Percentiles rank a stretch among this genome's conserved stretches.
Evolutionary conservation across 805 yeast species (phyloP).

Genomic region (Cyberlindnera maclurae): DNA sequence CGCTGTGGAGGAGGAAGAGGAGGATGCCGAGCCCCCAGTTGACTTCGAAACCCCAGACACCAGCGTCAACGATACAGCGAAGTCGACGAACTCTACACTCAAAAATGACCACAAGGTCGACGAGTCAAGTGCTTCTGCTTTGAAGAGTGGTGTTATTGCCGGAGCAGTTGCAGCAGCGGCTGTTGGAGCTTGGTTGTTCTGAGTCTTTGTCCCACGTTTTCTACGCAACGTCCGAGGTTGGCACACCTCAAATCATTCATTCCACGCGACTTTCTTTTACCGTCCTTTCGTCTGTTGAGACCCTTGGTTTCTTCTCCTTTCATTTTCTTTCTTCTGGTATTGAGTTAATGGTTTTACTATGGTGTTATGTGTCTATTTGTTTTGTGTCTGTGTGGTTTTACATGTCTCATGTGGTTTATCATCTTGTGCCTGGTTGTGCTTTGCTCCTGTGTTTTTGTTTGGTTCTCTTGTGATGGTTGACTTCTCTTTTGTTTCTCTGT

Average conservation of each 20-base stretch:
- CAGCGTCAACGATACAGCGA: conserved; percentile 3
- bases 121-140: conserved; percentile 6
- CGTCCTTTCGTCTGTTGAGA: background rate
- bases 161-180: conserved; percentile 3
- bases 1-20: conserved; percentile 1
- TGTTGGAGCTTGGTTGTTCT: conserved; percentile 11
- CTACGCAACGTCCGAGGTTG: too few species aligned
- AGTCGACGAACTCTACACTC: conserved; percentile 5
- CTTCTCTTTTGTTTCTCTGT: background rate
- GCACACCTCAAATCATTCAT: too few species aligned
- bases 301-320: background rate
- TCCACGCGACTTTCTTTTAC: too few species aligned
- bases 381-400: too few species aligned
- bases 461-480: background rate
- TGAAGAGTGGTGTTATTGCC: conserved; percentile 2
- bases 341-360: background rate
- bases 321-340: background rate
- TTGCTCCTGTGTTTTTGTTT: background rate
- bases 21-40: conserved; percentile 1
- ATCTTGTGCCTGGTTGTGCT: too few species aligned
- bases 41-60: conserved; percentile 2
- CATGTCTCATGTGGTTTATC: too few species aligned
- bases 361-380: too few species aligned
- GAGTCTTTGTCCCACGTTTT: conserved; percentile 1
- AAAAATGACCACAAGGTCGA: conserved; percentile 5